Evolutionary conservation across 2,329 filamentous ascomycete species (phyloP).

Genomic region (Aspergillus arachidicola): DNA sequence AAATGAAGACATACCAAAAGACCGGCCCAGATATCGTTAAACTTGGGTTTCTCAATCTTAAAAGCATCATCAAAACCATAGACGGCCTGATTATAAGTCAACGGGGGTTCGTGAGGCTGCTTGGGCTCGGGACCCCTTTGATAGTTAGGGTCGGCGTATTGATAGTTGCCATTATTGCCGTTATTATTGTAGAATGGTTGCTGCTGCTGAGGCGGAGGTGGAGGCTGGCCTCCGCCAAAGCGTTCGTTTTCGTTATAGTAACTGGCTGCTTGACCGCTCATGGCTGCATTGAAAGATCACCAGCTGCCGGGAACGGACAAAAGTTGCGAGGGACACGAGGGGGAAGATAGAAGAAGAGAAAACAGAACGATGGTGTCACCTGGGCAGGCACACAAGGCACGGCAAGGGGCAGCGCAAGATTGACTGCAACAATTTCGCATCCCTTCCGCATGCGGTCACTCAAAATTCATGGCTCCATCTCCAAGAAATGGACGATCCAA

Average conservation of each 20-base stretch:
- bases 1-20: constrained; percentile 61
- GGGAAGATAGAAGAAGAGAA: background rate
- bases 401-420: background rate
- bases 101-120: constrained; percentile 25
- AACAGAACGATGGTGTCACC: background rate
- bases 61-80: constrained; percentile 77
- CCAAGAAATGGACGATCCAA: background rate
- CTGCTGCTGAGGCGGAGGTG: constrained; percentile 17
- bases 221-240: constrained; percentile 21
- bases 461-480: background rate
- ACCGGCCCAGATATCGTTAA: constrained; percentile 87
- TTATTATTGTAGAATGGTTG: constrained; percentile 20
- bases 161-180: constrained; percentile 22
- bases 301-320: background rate
- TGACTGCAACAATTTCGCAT: background rate
- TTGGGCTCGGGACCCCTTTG: constrained; percentile 23
- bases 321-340: background rate
- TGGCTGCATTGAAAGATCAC: constrained; percentile 18
- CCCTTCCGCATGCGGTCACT: constrained; percentile 1
- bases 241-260: constrained; percentile 38
- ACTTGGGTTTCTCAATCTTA: constrained; percentile 80
- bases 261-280: constrained; percentile 42
- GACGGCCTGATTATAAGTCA: constrained; percentile 34
- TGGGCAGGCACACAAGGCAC: constrained; percentile 1
- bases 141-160: constrained; percentile 14